Evolutionary conservation across 2,329 filamentous ascomycete species (phyloP).

Genomic region (Orbilia ellipsospora): DNA sequence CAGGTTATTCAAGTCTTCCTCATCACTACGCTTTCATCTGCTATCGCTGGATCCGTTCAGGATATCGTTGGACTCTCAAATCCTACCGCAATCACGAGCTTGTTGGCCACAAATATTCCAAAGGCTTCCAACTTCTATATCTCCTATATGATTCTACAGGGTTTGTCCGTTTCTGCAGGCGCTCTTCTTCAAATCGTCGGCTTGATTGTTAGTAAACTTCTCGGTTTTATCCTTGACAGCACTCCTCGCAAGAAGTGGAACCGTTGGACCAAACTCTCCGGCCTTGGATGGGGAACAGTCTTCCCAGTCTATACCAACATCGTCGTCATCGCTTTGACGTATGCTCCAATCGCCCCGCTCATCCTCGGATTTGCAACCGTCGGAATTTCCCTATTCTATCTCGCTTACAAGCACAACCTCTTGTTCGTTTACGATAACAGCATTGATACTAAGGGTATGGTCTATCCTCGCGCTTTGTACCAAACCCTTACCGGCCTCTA

Average conservation of each 20-base stretch:
- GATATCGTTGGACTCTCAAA: slow-evolving; percentile 70
- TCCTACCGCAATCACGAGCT: slow-evolving; percentile 70
- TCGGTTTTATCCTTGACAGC: slow-evolving; percentile 78
- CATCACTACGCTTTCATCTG: slow-evolving; percentile 82
- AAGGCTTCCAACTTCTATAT: slow-evolving; percentile 93
- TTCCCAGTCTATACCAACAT: slow-evolving; percentile 85
- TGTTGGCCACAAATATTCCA: slow-evolving; percentile 80
- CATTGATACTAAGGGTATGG: slow-evolving; percentile 87
- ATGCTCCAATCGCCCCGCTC: slow-evolving; percentile 86
- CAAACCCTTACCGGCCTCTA: slow-evolving; percentile 88
- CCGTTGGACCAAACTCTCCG: slow-evolving; percentile 78
- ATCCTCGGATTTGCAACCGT: slow-evolving; percentile 83
- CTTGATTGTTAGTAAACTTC: slow-evolving; percentile 77
- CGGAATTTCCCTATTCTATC: slow-evolving; percentile 82
- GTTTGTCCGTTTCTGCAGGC: slow-evolving; percentile 79
- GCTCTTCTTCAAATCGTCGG: slow-evolving; percentile 79
- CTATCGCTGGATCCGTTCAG: slow-evolving; percentile 75
- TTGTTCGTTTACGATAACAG: slow-evolving; percentile 84
- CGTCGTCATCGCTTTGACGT: slow-evolving; percentile 83
- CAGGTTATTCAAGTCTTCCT: slow-evolving; percentile 93
- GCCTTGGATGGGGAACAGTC: slow-evolving; percentile 84
- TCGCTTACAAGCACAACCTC: slow-evolving; percentile 90
- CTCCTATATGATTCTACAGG: slow-evolving; percentile 93
- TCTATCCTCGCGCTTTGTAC: slow-evolving; percentile 87
- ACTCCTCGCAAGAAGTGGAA: slow-evolving; percentile 83